Conservation (phyloP, 2,329 filamentous ascomycete genomes). For the Colletotrichum sp. region DNA sequence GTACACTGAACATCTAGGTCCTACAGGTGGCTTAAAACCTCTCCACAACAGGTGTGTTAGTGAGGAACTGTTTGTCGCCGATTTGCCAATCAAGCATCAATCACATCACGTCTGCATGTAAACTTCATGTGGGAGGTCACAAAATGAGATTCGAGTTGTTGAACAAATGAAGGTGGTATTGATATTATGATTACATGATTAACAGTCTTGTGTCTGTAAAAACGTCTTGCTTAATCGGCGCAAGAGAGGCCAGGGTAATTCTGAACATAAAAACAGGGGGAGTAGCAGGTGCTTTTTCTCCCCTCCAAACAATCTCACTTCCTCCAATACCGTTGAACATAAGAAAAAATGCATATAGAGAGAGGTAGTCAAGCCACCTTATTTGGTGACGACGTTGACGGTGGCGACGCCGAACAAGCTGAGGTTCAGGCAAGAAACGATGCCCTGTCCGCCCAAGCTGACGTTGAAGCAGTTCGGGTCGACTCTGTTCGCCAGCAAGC, state of each 20-base stretch:
- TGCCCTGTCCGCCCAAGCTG: background rate
- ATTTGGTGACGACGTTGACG: background rate
- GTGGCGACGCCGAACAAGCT: slow-evolving; percentile 9
- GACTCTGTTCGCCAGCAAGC: background rate
- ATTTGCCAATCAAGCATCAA: background rate
- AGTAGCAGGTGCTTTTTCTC: background rate
- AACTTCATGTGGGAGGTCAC: background rate
- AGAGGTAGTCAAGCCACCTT: background rate
- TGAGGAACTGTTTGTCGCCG: background rate
- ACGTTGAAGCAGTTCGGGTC: slow-evolving; percentile 4
- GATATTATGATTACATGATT: slow-evolving; percentile 8
- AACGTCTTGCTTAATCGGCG: background rate
- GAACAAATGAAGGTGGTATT: background rate
- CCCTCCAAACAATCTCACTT: background rate
- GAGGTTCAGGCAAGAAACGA: slow-evolving; percentile 5
- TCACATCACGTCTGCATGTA: background rate
- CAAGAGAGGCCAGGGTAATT: background rate
- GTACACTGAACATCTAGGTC: background rate
- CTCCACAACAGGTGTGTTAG: background rate
- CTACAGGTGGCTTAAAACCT: background rate
- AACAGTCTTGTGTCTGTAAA: background rate
- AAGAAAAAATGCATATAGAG: background rate
- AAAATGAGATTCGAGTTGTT: fast-evolving
- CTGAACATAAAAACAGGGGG: background rate
- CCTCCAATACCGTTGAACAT: background rate